A percentile compares a stretch with the other conserved stretches of the same genome.
phyloP scores from a whole-genome alignment of 768 basidiomycete genomes.

The Boletus reticulatus region DNA sequence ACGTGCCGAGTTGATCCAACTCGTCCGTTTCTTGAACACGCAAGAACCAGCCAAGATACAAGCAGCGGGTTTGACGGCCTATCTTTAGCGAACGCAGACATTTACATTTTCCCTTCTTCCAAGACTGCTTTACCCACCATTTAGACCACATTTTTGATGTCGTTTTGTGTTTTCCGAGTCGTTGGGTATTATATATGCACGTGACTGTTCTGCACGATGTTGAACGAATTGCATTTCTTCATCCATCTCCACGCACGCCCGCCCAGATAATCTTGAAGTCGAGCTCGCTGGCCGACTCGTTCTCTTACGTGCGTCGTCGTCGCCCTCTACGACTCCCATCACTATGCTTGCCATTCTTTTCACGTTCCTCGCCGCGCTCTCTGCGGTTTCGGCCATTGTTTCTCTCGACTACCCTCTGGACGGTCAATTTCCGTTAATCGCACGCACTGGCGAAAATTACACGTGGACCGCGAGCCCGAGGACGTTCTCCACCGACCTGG shows the following conservation, averaged over 20 bases:
- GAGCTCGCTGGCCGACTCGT: slow-evolving; percentile 63
- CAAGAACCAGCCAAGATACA: slow-evolving; percentile 79
- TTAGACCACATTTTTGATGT: slow-evolving; percentile 25
- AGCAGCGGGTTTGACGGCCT: slow-evolving; percentile 66
- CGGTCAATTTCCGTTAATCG: slow-evolving; percentile 76
- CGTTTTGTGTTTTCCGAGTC: slow-evolving; percentile 6
- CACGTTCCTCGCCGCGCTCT: slow-evolving; percentile 39
- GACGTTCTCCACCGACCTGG: slow-evolving; percentile 60
- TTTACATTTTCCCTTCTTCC: neutral
- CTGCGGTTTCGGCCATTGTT: slow-evolving; percentile 43
- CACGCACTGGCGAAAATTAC: slow-evolving; percentile 61
- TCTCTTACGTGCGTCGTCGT: slow-evolving; percentile 36
- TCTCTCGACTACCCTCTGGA: slow-evolving; percentile 59
- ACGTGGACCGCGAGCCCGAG: slow-evolving; percentile 63
- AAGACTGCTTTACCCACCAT: neutral
- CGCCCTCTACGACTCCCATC: slow-evolving; percentile 49
- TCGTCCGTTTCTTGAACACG: slow-evolving; percentile 68
- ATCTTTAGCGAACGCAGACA: slow-evolving; percentile 45
- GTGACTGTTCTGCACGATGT: slow-evolving; percentile 23
- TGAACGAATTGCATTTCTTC: slow-evolving; percentile 15
- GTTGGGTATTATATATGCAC: slow-evolving; percentile 14
- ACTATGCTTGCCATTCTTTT: slow-evolving; percentile 68
- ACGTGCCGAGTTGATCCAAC: slow-evolving; percentile 68
- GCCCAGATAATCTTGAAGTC: slow-evolving; percentile 23
- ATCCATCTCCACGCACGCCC: neutral